These are phyloP conservation scores for Tetracladium marchalianum DNA, from an alignment of 495 filamentous ascomycete genomes.

Conservation along the genomic window DNA sequence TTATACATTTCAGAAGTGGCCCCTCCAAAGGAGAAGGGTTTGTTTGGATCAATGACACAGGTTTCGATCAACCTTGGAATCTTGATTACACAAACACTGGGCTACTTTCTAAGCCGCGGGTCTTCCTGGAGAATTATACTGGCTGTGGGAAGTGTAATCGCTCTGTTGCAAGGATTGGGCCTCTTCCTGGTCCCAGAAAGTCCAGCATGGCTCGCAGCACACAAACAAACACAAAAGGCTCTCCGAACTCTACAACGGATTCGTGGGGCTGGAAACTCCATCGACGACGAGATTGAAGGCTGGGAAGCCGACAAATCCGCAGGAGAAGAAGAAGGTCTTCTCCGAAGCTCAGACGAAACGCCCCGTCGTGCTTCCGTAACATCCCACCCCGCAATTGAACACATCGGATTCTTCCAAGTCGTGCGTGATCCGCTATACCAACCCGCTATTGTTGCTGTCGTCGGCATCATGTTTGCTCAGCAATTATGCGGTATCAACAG, in stretches of 20 bases:
- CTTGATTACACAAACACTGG: conserved; percentile 68
- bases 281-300: conserved; percentile 60
- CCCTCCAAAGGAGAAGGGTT: conserved; percentile 65
- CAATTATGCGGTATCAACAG: conserved; percentile 92
- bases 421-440: conserved; percentile 55
- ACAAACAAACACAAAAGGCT: conserved; percentile 50
- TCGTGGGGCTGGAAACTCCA: conserved; percentile 54
- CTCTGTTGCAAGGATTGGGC: conserved; percentile 51
- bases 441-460: conserved; percentile 72
- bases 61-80: conserved; percentile 94
- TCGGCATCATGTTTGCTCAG: conserved; percentile 86
- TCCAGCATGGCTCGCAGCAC: conserved; percentile 71
- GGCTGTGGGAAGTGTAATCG: conserved; percentile 60
- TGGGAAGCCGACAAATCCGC: conserved; percentile 41
- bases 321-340: conserved; percentile 37
- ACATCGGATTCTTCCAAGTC: conserved; percentile 59
- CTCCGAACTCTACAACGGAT: conserved; percentile 61
- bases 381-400: conserved; percentile 25
- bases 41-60: conserved; percentile 88
- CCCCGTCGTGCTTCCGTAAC: conserved; percentile 29
- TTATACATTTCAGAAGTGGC: conserved; percentile 89
- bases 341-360: conserved; percentile 20
- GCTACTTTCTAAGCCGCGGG: conserved; percentile 73
- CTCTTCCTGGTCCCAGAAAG: conserved; percentile 71
- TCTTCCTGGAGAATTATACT: conserved; percentile 78